Conservation (phyloP, 148 eudicot species). For the Amaranthus hypochondriacus region DNA sequence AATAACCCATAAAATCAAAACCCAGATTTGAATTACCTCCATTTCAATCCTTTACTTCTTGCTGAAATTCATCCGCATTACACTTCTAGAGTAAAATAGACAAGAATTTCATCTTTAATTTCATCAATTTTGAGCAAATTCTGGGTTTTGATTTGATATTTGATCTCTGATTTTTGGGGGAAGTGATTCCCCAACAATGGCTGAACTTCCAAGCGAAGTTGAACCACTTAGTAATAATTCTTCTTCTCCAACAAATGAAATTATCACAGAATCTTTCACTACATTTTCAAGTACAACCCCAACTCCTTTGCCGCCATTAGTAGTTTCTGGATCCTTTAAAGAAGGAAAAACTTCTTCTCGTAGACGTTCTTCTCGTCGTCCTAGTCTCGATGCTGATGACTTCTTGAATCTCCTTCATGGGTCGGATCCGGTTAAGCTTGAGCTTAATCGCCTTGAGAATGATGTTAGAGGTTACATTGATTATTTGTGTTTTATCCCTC, state of each 20-base stretch:
- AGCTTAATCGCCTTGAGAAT: constrained; percentile 90
- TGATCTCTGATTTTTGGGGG: background rate
- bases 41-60: background rate
- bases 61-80: background rate
- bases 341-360: constrained; percentile 53
- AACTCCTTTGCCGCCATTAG: constrained; percentile 31
- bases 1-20: background rate
- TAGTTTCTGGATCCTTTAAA: constrained; percentile 59
- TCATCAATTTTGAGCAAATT: background rate
- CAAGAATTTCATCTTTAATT: background rate
- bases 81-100: background rate
- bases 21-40: constrained; percentile 21
- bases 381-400: constrained; percentile 85
- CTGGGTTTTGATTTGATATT: too few relatives aligned
- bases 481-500: constrained; percentile 25
- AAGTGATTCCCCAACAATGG: background rate
- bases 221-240: background rate
- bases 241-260: too few relatives aligned
- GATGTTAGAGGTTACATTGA: constrained; percentile 75
- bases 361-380: constrained; percentile 53
- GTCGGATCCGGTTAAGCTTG: constrained; percentile 97
- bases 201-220: background rate
- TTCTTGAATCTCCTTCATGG: constrained; percentile 80
- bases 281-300: background rate
- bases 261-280: background rate